These are phyloP conservation scores for Psilocybe cubensis DNA, from an alignment of 768 basidiomycete genomes.

Conservation along the genomic window DNA sequence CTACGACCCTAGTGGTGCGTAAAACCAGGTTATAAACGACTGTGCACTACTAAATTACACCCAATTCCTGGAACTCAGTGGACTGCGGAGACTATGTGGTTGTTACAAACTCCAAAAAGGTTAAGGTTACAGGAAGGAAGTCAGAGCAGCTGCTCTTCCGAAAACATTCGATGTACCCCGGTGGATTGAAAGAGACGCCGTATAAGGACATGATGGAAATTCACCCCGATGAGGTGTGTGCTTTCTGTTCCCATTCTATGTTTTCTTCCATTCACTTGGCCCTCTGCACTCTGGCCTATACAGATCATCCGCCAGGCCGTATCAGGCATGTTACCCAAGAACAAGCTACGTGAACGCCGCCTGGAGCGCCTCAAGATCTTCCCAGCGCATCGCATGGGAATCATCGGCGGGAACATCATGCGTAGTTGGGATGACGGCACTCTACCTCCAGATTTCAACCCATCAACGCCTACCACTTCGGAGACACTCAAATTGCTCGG, in stretches of 20 bases:
- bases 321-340: conserved; percentile 98
- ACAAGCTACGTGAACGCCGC: conserved; percentile 89
- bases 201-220: conserved; percentile 83
- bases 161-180: conserved; percentile 91
- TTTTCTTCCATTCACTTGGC: neutral
- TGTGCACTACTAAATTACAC: neutral
- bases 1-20: conserved; percentile 87
- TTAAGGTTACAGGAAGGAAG: conserved; percentile 91
- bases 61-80: conserved; percentile 48
- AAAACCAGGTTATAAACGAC: neutral
- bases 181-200: conserved; percentile 90
- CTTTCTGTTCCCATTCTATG: neutral
- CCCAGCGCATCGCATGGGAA: conserved; percentile 76
- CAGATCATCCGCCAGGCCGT: conserved; percentile 97
- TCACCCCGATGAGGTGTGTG: conserved; percentile 86
- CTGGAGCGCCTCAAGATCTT: conserved; percentile 90
- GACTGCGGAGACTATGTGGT: conserved; percentile 99
- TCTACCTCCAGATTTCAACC: conserved; percentile 52
- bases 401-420: conserved; percentile 75
- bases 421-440: conserved; percentile 87
- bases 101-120: conserved; percentile 84
- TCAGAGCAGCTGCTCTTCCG: conserved; percentile 84
- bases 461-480: conserved; percentile 42
- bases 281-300: neutral
- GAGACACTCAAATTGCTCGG: conserved; percentile 39